Evolutionary conservation across 179 eudicot species (phyloP), one percentile per base, ranked within the genome.

Genomic region (Spinacia oleracea): DNA sequence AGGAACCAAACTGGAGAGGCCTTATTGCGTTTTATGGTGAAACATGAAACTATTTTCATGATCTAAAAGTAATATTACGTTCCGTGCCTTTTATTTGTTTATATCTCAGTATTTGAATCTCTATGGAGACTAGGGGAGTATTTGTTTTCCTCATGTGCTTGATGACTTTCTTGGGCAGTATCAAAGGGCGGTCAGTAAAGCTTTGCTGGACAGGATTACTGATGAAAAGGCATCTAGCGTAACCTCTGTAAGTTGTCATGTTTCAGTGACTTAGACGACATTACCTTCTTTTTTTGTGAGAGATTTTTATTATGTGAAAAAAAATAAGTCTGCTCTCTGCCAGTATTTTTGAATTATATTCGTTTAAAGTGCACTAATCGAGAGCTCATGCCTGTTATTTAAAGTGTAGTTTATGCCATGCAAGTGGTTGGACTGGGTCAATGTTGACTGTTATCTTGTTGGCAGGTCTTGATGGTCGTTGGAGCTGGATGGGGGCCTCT

Each of bases 401-500:
- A n/a, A 21, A 65, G 25, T 56, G 51, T 23, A 67, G 64, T 73
- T 35, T 73, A 31, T 58, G 34, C 16, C 40, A 29, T 70, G 72
- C 34, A 23, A 35, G 34, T 29, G 15, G 9, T 59, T 58, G 66
- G 65, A 77, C 29, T 15, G 10, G 31, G 51, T 31, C 48, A 42
- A 14, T 73, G 20, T 56, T 73, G 32, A 50, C 64, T 35, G 34
- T 78, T 23, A 64, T 80, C 43, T 62, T 84, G 81, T 59, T 76
- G 55, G 67, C 60, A 95, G 97, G 93, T 95, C 50, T 82, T 95
- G 85, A 95, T 95, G 98, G 98, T 95, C 79, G 98, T 95, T 63
- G 98, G 98, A 81, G 98, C 98, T 81, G 98, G 98, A 73, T 88
- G 98, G 56, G 98, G 98, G 48, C 98, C 98, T 78, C 98, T 95